Evolutionary conservation across 2,329 filamentous ascomycete species (phyloP).

Genomic region (Botrytis deweyae): DNA sequence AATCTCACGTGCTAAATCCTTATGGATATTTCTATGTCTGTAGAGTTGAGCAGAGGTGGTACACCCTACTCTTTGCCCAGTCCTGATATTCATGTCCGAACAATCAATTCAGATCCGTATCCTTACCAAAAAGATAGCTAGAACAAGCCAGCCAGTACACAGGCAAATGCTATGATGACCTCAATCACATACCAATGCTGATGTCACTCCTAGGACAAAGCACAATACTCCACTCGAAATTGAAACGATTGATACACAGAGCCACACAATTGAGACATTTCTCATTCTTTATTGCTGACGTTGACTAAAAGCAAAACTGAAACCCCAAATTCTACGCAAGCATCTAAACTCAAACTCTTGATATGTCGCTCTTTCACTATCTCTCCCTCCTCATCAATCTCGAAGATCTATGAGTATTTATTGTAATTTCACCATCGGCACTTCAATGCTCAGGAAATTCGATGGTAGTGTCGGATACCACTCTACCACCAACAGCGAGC

Average conservation of each 20-base stretch:
- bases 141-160: background rate
- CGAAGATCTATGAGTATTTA: background rate
- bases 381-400: background rate
- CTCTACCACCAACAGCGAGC: slow-evolving; percentile 9
- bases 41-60: background rate
- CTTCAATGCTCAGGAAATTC: background rate
- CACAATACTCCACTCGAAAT: background rate
- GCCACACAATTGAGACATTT: background rate
- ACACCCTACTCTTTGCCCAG: background rate
- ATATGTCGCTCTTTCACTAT: background rate
- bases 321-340: background rate
- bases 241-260: background rate
- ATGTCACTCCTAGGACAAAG: background rate
- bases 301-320: background rate
- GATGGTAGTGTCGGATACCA: background rate
- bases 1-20: background rate
- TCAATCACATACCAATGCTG: background rate
- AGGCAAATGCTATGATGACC: background rate
- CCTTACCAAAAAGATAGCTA: background rate
- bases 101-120: background rate
- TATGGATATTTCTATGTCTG: background rate
- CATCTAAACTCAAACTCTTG: background rate
- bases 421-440: background rate
- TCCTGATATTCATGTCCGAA: background rate
- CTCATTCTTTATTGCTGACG: background rate